Percentiles rank a stretch among this genome's conserved stretches.
Conservation (phyloP, 306 rosid species). For the Boehmeria nivea region DNA sequence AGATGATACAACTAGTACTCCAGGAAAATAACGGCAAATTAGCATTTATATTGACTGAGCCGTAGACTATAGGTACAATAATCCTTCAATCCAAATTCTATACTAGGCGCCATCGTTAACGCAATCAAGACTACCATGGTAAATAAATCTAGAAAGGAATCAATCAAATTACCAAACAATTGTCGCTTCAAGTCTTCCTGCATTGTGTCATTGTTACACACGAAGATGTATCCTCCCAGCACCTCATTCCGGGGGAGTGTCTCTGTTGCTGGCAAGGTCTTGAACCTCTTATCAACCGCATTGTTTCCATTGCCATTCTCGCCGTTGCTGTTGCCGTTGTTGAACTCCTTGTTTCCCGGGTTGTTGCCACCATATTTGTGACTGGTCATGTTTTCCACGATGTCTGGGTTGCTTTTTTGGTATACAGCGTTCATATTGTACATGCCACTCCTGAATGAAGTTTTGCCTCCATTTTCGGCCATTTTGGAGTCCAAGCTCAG, state of each 20-base stretch:
- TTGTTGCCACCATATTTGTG: conserved; percentile 61
- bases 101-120: too few species aligned
- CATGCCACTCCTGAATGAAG: conserved; percentile 50
- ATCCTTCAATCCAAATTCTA: background rate
- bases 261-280: conserved; percentile 96
- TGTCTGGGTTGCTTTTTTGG: conserved; percentile 59
- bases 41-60: too few species aligned
- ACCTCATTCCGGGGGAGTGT: conserved; percentile 96
- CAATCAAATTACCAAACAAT: conserved; percentile 59
- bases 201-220: conserved; percentile 97
- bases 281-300: conserved; percentile 85
- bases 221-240: conserved; percentile 98
- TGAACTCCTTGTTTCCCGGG: conserved; percentile 56
- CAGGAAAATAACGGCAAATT: conserved; percentile 13
- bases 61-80: background rate
- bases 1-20: too few species aligned
- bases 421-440: conserved; percentile 67
- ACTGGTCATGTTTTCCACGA: conserved; percentile 45
- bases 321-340: conserved; percentile 38
- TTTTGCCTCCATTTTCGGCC: conserved; percentile 55
- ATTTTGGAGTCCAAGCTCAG: conserved; percentile 65
- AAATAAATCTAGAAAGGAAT: too few species aligned
- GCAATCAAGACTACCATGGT: background rate
- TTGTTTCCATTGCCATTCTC: conserved; percentile 36
- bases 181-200: conserved; percentile 97